Percentiles rank a stretch among this genome's conserved stretches.
Conservation (phyloP, 2,329 filamentous ascomycete species). For the Talaromyces sp. region DNA sequence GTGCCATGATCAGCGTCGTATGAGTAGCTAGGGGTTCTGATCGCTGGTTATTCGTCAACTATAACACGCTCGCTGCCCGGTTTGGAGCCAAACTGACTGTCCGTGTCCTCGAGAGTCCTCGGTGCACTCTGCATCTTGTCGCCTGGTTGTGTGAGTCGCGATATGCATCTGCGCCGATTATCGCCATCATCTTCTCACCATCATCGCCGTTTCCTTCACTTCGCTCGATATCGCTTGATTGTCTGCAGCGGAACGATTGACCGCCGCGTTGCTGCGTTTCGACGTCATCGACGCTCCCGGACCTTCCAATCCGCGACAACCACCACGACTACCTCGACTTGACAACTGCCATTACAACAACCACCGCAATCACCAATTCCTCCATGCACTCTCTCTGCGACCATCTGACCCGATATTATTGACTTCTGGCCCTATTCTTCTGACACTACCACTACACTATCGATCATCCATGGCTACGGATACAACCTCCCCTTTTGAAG, state of each 20-base stretch:
- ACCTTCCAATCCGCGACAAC: not conserved
- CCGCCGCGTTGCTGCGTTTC: not conserved
- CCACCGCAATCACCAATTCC: not conserved
- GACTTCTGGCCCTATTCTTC: not conserved
- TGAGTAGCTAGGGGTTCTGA: not conserved
- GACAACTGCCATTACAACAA: not conserved
- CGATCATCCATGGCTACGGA: not conserved
- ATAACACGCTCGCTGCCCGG: not conserved
- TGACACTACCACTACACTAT: not conserved
- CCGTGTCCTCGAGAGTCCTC: too few species aligned
- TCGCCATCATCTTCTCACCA: not conserved
- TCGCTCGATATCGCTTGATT: not conserved
- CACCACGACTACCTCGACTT: not conserved
- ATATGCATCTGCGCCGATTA: not conserved
- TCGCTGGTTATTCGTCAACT: not conserved
- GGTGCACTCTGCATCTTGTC: not conserved
- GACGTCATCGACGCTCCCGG: not conserved
- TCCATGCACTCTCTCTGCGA: not conserved
- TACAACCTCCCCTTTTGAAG: constrained; percentile 27
- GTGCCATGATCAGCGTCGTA: not conserved
- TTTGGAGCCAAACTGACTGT: too few species aligned
- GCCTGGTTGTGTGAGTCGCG: not conserved
- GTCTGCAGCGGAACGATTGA: not conserved
- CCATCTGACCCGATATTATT: not conserved
- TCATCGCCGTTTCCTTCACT: not conserved